A percentile compares a stretch with the other conserved stretches of the same genome.
These are phyloP conservation scores for Ustilago tritici DNA, from an alignment of 1,284 basidiomycete genomes.

Conservation along the genomic window DNA sequence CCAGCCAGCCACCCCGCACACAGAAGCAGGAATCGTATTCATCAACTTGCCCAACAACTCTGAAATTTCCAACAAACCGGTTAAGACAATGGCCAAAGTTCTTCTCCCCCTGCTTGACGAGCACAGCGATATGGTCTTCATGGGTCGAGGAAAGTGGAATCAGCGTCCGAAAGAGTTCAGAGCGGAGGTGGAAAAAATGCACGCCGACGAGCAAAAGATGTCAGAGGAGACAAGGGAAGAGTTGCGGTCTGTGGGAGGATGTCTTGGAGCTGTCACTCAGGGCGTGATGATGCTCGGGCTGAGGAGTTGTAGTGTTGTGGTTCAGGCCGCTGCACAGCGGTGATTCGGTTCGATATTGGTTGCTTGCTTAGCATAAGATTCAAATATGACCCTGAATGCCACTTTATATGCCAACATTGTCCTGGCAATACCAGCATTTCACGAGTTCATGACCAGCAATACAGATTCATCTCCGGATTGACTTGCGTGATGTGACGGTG, in stretches of 20 bases:
- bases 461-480: background rate
- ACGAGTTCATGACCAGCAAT: background rate
- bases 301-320: constrained; percentile 15
- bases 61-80: constrained; percentile 7
- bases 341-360: background rate
- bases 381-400: background rate
- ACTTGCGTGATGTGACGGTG: background rate
- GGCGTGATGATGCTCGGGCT: constrained; percentile 23
- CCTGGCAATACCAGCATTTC: background rate
- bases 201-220: constrained; percentile 5
- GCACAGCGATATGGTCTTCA: constrained; percentile 40
- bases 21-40: constrained; percentile 29
- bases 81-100: constrained; percentile 21
- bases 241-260: constrained; percentile 31
- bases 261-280: constrained; percentile 43
- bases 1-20: background rate
- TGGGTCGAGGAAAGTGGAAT: constrained; percentile 51
- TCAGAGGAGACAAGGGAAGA: constrained; percentile 28
- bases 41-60: constrained; percentile 19
- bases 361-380: background rate
- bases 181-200: constrained; percentile 36
- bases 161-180: constrained; percentile 47
- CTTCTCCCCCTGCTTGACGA: constrained; percentile 30
- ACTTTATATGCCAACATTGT: background rate
- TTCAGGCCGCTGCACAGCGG: constrained; percentile 33